Evolutionary conservation across 2,329 filamentous ascomycete genomes (phyloP).

Genomic region (Colletotrichum aenigma): DNA sequence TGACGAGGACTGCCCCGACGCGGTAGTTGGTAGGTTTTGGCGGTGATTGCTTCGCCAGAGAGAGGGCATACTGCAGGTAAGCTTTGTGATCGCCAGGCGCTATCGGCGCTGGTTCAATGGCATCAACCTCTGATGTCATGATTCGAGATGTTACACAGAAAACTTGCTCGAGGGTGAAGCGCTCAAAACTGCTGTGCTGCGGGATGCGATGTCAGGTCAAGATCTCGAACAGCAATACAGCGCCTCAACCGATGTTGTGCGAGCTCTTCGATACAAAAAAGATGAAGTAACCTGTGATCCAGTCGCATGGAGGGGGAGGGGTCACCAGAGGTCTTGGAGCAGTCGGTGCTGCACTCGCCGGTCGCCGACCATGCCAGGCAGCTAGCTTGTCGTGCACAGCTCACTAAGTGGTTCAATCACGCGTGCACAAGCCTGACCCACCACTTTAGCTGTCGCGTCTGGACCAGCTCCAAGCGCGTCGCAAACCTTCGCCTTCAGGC

Average conservation of each 20-base stretch:
- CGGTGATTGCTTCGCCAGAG: constrained; percentile 78
- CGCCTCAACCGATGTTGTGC: not conserved
- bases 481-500: not conserved
- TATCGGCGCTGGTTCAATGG: constrained; percentile 23
- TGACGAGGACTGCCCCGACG: constrained; percentile 87
- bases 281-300: not conserved
- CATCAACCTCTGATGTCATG: constrained; percentile 12
- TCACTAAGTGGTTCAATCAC: not conserved
- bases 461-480: not conserved
- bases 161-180: not conserved
- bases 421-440: not conserved
- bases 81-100: constrained; percentile 46
- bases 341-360: not conserved
- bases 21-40: constrained; percentile 91
- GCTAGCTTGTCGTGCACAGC: not conserved
- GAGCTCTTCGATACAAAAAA: not conserved
- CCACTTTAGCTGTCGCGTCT: constrained; percentile 22
- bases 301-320: not conserved
- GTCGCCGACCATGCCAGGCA: not conserved
- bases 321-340: not conserved
- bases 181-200: not conserved
- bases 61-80: constrained; percentile 73
- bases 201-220: not conserved
- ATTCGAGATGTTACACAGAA: not conserved
- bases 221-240: not conserved